Evolutionary conservation across 2,329 filamentous ascomycete species (phyloP), one percentile per base, ranked within the genome.

Genomic region (Arthrocladium fulminans): DNA sequence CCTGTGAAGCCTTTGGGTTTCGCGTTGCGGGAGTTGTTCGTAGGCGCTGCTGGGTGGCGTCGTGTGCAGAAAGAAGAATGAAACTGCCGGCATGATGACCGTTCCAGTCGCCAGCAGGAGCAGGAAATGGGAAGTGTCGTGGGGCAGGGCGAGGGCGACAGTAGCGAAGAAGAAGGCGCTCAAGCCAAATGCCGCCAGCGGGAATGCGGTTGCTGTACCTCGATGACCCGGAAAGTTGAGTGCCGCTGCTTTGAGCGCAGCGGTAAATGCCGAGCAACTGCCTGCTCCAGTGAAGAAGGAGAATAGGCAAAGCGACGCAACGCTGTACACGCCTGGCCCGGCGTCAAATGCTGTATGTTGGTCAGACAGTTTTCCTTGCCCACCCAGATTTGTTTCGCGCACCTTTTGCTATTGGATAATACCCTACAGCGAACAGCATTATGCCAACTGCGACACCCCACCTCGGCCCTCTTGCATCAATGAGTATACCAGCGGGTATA

Each of bases 121-220:
- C 49, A 98, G 74, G 58, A 96, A 89, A 32, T 79, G 77, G 48
- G 84, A 83, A 1, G 88, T 92, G 59, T 94, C 81, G 32, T 88
- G 87, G 2, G 87, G 86, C 61, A 95, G 89, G 34, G 87, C 71
- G 40, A 94, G 62, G 19, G 88, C 86, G 27, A 94, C 68, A 2
- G 83, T 75, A 0, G 92, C 90, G 69, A 96, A 98, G 72, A 97
- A 94, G 68, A 98, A 92, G 47, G 92, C 92, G 63, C 89, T 96
- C 49, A 98, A 70, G 2, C 92, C 92, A 62, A 97, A 97, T 2
- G 87, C 89, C 49, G 92, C 87, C 48, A 97, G 69, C 4, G 92
- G 90, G 59, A 97, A 92, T 1, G 89, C 89, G 4, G 92, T 97
- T 4, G 92, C 92, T 2, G 90, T 95, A 48, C 92, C 92, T 54